Percentiles rank a stretch among this genome's conserved stretches.
Conservation (phyloP, 345 rosid species). For the Eucalyptus fibrosa region DNA sequence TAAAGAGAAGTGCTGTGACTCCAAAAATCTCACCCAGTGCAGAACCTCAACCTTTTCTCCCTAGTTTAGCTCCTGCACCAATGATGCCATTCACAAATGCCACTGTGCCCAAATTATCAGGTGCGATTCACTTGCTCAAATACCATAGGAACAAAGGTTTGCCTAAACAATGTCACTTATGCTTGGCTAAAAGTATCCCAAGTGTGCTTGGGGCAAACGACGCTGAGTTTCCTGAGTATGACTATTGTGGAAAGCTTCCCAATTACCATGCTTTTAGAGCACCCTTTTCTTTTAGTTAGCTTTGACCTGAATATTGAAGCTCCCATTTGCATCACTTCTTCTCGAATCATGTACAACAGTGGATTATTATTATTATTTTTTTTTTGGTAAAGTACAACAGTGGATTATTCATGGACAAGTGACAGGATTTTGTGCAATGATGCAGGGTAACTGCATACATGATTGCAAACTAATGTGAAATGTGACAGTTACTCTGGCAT, state of each 20-base stretch:
- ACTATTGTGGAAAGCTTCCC: neutral
- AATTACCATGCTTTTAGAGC: neutral
- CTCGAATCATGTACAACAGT: neutral
- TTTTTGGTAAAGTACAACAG: neutral
- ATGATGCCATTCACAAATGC: conserved; percentile 25
- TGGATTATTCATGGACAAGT: neutral
- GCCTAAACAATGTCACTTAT: neutral
- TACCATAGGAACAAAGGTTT: neutral
- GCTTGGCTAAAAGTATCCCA: neutral
- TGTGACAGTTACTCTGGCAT: neutral
- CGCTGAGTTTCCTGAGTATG: neutral
- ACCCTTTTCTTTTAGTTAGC: neutral
- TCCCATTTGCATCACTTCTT: neutral
- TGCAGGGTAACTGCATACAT: neutral
- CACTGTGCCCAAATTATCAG: conserved; percentile 37
- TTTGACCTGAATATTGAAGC: neutral
- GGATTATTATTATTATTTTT: neutral
- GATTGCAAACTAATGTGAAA: neutral
- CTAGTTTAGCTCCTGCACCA: conserved; percentile 51
- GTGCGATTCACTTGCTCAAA: conserved; percentile 1
- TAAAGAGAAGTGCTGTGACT: neutral
- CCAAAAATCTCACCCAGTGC: conserved; percentile 7
- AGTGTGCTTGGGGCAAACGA: neutral
- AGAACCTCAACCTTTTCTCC: conserved; percentile 38
- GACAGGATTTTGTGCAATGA: neutral